Conservation (phyloP, 768 basidiomycete species). For the Suillus spraguei region DNA sequence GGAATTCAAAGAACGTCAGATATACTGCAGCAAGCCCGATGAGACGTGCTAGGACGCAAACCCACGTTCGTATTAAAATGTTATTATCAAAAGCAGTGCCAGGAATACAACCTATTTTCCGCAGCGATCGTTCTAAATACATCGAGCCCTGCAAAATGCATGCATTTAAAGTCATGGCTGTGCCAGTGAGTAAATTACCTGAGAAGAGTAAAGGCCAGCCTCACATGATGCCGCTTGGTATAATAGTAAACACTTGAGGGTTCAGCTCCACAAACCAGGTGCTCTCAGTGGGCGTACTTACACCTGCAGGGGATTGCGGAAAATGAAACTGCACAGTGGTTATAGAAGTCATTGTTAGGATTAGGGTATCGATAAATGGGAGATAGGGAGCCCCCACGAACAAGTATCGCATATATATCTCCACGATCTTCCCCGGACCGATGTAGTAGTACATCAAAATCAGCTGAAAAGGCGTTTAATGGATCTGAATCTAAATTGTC, state of each 20-base stretch:
- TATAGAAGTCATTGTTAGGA: neutral
- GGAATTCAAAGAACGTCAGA: neutral
- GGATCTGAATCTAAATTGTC: neutral
- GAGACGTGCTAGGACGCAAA: neutral
- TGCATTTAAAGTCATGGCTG: slow-evolving; percentile 1
- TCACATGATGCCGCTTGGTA: slow-evolving; percentile 5
- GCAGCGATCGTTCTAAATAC: slow-evolving; percentile 2
- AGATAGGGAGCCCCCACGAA: slow-evolving; percentile 4
- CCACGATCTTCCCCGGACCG: neutral
- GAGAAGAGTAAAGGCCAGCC: slow-evolving; percentile 1
- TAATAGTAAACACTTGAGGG: neutral
- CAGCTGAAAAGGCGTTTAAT: neutral
- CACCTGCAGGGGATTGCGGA: neutral
- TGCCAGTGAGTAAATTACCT: neutral
- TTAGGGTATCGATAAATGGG: neutral
- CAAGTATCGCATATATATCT: neutral
- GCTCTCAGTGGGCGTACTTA: neutral
- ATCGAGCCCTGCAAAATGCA: slow-evolving; percentile 7
- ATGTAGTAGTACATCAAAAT: neutral
- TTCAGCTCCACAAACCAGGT: neutral
- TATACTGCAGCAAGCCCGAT: slow-evolving; percentile 7
- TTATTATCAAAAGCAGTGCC: neutral
- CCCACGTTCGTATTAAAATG: slow-evolving; percentile 8
- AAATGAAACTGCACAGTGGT: neutral
- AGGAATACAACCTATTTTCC: neutral